These are phyloP conservation scores for Euphorbia pulcherrima DNA, from an alignment of 345 rosid genomes.

Conservation along the genomic window DNA sequence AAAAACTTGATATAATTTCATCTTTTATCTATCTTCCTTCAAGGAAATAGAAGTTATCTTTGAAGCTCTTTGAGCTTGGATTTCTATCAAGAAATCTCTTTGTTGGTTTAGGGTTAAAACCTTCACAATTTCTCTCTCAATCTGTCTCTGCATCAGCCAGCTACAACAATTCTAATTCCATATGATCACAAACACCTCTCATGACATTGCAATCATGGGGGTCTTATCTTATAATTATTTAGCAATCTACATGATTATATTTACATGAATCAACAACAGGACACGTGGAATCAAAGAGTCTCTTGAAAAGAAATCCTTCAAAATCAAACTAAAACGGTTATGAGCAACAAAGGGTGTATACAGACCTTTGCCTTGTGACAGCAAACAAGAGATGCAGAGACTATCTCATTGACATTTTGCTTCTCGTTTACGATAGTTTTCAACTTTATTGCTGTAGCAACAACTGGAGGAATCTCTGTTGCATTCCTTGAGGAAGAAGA, in stretches of 20 bases:
- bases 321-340: slow-evolving; percentile 7
- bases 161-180: background rate
- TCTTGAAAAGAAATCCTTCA: background rate
- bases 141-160: too few relatives aligned
- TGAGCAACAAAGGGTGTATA: slow-evolving; percentile 19
- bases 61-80: too few relatives aligned
- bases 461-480: slow-evolving; percentile 71
- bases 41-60: too few relatives aligned
- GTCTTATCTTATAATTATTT: background rate
- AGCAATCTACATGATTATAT: background rate
- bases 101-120: background rate
- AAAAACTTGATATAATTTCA: too few relatives aligned
- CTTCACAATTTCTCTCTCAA: background rate
- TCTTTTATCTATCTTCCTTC: too few relatives aligned
- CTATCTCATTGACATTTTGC: slow-evolving; percentile 79
- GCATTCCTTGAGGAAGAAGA: slow-evolving; percentile 47
- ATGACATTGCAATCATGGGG: background rate
- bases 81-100: too few relatives aligned
- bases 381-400: slow-evolving; percentile 84
- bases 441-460: slow-evolving; percentile 84
- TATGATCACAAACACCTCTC: background rate
- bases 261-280: background rate
- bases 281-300: background rate
- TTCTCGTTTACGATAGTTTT: slow-evolving; percentile 78
- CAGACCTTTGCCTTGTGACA: slow-evolving; percentile 95